Evolutionary conservation across 768 basidiomycete genomes (phyloP).

Genomic region (Podaxis mareebaensis): DNA sequence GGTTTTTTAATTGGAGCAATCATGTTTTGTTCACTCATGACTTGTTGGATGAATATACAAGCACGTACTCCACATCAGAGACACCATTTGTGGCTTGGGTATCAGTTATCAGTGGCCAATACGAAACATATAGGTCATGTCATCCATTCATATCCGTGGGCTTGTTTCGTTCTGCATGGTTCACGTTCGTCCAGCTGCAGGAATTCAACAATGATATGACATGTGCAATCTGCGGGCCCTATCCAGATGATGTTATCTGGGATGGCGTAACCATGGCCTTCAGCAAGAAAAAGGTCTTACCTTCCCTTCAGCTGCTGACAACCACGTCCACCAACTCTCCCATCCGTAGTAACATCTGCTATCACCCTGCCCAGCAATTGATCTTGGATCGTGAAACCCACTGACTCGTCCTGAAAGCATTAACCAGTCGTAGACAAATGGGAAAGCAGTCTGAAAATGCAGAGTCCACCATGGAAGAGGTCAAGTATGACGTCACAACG

Average conservation of each 20-base stretch:
- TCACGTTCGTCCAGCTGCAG: constrained; percentile 18
- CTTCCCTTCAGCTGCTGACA: constrained; percentile 28
- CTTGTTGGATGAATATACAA: constrained; percentile 27
- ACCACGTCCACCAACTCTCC: constrained; percentile 22
- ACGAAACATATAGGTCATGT: too few relatives aligned
- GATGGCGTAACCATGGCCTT: constrained; percentile 35
- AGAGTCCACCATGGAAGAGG: neutral
- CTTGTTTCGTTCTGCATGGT: too few relatives aligned
- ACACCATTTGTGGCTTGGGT: too few relatives aligned
- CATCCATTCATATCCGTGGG: too few relatives aligned
- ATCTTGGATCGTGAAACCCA: constrained; percentile 19
- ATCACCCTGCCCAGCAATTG: constrained; percentile 10
- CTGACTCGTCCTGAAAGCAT: neutral
- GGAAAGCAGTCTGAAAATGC: neutral
- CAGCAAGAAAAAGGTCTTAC: constrained; percentile 26
- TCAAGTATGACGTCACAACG: neutral
- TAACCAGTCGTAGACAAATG: neutral
- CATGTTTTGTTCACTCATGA: constrained; percentile 29
- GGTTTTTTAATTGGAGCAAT: constrained; percentile 38
- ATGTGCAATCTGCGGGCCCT: constrained; percentile 27
- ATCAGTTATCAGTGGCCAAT: too few relatives aligned
- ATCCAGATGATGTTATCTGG: constrained; percentile 31
- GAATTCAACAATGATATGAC: constrained; percentile 24
- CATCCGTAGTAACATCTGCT: neutral
- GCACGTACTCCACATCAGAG: too few relatives aligned